A percentile compares a stretch with the other conserved stretches of the same genome.
Conservation (phyloP, 805 yeast genomes). For the Groenewaldozyma tartarivorans region DNA sequence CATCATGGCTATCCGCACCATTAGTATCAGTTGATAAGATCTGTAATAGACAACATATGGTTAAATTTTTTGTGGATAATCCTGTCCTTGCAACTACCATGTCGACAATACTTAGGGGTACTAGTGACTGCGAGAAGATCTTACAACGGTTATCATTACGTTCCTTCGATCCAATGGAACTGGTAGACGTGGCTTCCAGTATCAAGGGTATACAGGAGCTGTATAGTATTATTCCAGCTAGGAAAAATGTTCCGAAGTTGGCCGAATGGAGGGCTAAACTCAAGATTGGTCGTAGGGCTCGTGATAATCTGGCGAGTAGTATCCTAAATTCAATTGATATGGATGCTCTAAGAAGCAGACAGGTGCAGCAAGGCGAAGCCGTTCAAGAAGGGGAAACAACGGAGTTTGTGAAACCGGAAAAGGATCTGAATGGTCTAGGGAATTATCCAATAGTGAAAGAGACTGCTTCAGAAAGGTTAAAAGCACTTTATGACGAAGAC, state of each 20-base stretch:
- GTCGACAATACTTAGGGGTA: constrained; percentile 48
- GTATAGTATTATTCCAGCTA: background rate
- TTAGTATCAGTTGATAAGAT: constrained; percentile 51
- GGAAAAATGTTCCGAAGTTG: background rate
- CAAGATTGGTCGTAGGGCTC: constrained; percentile 15
- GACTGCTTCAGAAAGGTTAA: constrained; percentile 11
- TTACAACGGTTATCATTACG: constrained; percentile 31
- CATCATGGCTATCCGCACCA: constrained; percentile 79
- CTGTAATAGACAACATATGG: constrained; percentile 43
- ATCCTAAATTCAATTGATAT: constrained; percentile 37
- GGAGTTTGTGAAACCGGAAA: background rate
- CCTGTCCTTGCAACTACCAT: constrained; percentile 47
- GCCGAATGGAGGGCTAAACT: background rate
- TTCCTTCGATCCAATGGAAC: constrained; percentile 35
- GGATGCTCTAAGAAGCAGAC: constrained; percentile 16
- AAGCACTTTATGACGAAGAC: constrained; percentile 21
- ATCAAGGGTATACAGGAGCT: constrained; percentile 30
- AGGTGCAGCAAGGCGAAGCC: constrained; percentile 25
- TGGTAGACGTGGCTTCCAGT: constrained; percentile 36
- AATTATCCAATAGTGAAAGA: constrained; percentile 16
- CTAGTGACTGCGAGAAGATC: constrained; percentile 33
- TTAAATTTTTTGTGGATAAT: constrained; percentile 32
- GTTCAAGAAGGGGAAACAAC: constrained; percentile 7
- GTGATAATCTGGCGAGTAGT: constrained; percentile 29
- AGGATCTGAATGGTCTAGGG: background rate